These are phyloP conservation scores for Azolla pinnata DNA, from an alignment of 75 land plant species.

Conservation along the genomic window DNA sequence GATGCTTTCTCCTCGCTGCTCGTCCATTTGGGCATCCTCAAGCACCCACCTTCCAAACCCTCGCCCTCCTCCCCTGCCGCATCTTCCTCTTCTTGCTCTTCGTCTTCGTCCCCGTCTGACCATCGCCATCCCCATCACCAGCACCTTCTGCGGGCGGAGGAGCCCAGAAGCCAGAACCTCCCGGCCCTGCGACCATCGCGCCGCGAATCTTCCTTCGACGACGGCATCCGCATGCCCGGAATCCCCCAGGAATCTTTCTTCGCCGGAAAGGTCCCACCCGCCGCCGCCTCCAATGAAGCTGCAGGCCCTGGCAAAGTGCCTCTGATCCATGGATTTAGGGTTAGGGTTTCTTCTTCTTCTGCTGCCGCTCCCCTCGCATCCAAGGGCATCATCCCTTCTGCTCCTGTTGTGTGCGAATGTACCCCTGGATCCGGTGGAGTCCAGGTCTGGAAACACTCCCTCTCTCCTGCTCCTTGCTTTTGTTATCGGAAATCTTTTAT, in stretches of 20 bases:
- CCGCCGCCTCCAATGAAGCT: not conserved
- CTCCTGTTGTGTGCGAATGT: constrained; percentile 22
- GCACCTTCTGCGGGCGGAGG: not conserved
- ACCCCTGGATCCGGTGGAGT: constrained; percentile 25
- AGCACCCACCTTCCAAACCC: not conserved
- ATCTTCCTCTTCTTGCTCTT: not conserved
- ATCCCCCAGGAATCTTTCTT: not conserved
- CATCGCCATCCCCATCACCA: not conserved
- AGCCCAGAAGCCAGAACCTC: not conserved
- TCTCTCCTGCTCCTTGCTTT: too few species aligned
- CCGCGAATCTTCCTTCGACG: too few species aligned
- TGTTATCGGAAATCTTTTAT: too few species aligned
- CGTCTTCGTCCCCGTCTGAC: not conserved
- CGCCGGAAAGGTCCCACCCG: not conserved
- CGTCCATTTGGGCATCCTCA: constrained; percentile 5
- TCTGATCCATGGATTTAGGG: constrained; percentile 1
- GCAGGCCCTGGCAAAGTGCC: not conserved
- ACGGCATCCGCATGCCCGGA: not conserved
- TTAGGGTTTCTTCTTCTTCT: not conserved
- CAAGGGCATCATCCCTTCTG: too few species aligned
- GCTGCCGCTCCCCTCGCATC: not conserved
- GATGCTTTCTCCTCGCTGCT: not conserved
- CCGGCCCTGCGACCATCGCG: too few species aligned
- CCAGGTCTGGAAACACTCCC: too few species aligned
- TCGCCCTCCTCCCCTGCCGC: not conserved